phyloP scores from a whole-genome alignment of 768 basidiomycete species.

The button mushroom (Agaricus bisporus) region DNA sequence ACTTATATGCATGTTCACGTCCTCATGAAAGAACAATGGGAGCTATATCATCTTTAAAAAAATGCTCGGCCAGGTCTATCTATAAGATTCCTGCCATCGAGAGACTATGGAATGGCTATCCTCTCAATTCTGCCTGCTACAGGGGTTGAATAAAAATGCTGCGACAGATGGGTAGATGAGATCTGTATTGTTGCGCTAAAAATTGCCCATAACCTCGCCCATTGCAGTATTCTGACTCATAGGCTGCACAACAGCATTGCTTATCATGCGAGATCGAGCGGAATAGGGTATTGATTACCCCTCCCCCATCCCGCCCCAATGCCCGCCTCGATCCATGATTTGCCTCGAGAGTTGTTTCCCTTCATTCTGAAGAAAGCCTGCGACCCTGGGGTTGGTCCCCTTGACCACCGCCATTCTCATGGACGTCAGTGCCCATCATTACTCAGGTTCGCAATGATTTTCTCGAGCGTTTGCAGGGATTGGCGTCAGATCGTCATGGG shows the following conservation, averaged over 20 bases:
- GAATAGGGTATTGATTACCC: neutral
- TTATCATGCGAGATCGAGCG: neutral
- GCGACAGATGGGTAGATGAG: too few relatives aligned
- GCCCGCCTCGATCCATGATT: neutral
- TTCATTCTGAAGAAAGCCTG: neutral
- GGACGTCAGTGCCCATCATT: neutral
- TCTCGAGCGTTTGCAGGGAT: slow-evolving; percentile 3
- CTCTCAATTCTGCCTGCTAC: too few relatives aligned
- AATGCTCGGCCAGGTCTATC: too few relatives aligned
- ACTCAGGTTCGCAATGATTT: neutral
- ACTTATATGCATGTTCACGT: too few relatives aligned
- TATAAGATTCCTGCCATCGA: too few relatives aligned
- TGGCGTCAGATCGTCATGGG: slow-evolving; percentile 1
- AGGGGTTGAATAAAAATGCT: too few relatives aligned
- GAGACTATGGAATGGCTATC: too few relatives aligned
- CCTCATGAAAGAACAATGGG: too few relatives aligned
- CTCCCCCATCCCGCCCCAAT: neutral
- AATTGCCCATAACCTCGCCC: neutral
- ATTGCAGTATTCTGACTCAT: slow-evolving; percentile 4
- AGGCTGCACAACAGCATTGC: neutral
- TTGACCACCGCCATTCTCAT: neutral
- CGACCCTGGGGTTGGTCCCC: neutral
- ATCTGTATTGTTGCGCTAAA: neutral
- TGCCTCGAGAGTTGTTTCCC: neutral
- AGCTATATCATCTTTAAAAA: too few relatives aligned